Conservation (phyloP, 345 rosid genomes). For the Cardamine resedifolia region DNA sequence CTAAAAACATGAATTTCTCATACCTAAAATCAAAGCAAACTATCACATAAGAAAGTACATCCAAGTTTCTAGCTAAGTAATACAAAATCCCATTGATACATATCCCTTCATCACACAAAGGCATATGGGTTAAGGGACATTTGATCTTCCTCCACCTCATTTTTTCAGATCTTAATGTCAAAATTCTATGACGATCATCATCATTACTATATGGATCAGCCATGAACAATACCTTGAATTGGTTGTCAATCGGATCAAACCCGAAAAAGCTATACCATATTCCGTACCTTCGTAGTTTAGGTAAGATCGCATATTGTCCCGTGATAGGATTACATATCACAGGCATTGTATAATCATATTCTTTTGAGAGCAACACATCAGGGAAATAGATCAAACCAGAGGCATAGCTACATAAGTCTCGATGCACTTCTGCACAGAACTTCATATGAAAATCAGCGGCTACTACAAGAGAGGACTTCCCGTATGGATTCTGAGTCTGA, state of each 20-base stretch:
- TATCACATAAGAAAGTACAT: too few species aligned
- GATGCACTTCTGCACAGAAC: too few species aligned
- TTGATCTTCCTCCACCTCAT: background rate
- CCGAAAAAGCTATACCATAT: too few species aligned
- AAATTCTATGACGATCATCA: too few species aligned
- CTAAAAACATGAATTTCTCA: background rate
- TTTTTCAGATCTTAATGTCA: background rate
- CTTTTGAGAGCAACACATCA: background rate
- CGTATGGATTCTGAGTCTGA: background rate
- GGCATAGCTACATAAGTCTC: too few species aligned
- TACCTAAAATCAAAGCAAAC: background rate
- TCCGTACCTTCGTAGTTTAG: too few species aligned
- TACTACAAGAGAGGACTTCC: background rate
- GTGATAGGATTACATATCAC: background rate
- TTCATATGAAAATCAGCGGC: background rate
- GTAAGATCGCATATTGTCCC: background rate
- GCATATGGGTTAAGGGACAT: background rate
- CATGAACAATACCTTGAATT: background rate
- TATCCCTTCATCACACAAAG: too few species aligned
- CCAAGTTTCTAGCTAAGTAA: too few species aligned
- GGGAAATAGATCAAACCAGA: background rate
- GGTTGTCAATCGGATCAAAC: slow-evolving; percentile 2
- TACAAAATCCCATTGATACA: background rate
- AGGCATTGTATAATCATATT: too few species aligned
- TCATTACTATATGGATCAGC: too few species aligned